These are phyloP conservation scores for Claviceps africana DNA, from an alignment of 2,329 filamentous ascomycete genomes.

Conservation along the genomic window DNA sequence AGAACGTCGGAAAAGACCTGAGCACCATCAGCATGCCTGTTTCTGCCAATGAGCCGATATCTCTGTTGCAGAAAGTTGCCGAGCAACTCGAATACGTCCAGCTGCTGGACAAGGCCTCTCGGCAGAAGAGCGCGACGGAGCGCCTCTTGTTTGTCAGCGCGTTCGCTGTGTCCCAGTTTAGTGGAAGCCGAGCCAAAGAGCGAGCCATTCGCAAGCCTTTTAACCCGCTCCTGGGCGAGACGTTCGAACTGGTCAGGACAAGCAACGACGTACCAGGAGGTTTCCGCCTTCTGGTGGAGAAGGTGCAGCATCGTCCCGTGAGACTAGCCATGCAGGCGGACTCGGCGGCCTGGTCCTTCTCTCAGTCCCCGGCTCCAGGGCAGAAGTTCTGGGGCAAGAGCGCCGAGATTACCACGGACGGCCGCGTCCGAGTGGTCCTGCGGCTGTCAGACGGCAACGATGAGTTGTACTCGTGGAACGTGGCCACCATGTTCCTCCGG, in stretches of 20 bases:
- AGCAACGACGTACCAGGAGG: slow-evolving; percentile 58
- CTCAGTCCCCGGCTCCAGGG: slow-evolving; percentile 73
- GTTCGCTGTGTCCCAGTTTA: slow-evolving; percentile 81
- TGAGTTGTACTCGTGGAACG: slow-evolving; percentile 78
- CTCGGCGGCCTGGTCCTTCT: slow-evolving; percentile 67
- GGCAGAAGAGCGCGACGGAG: slow-evolving; percentile 45
- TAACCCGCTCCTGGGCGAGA: slow-evolving; percentile 93
- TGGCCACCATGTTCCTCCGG: slow-evolving; percentile 78
- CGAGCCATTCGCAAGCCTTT: slow-evolving; percentile 91
- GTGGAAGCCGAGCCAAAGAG: slow-evolving; percentile 70
- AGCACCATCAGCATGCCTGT: slow-evolving; percentile 97
- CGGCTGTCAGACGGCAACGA: slow-evolving; percentile 50
- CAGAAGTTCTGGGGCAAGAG: slow-evolving; percentile 99
- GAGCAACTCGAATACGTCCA: slow-evolving; percentile 86
- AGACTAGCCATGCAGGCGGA: slow-evolving; percentile 90
- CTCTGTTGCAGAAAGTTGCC: slow-evolving; percentile 72
- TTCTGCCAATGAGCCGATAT: slow-evolving; percentile 85
- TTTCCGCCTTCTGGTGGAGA: slow-evolving; percentile 87
- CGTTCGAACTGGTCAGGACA: slow-evolving; percentile 79
- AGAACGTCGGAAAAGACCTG: slow-evolving; percentile 95
- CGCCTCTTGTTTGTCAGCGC: slow-evolving; percentile 75
- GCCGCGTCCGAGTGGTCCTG: slow-evolving; percentile 65
- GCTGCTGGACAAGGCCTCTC: slow-evolving; percentile 62
- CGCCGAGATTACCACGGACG: slow-evolving; percentile 85
- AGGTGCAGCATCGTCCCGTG: slow-evolving; percentile 85